Base-by-base conservation (phyloP, 768 basidiomycete genomes). In the Boletus reticuloceps region DNA sequence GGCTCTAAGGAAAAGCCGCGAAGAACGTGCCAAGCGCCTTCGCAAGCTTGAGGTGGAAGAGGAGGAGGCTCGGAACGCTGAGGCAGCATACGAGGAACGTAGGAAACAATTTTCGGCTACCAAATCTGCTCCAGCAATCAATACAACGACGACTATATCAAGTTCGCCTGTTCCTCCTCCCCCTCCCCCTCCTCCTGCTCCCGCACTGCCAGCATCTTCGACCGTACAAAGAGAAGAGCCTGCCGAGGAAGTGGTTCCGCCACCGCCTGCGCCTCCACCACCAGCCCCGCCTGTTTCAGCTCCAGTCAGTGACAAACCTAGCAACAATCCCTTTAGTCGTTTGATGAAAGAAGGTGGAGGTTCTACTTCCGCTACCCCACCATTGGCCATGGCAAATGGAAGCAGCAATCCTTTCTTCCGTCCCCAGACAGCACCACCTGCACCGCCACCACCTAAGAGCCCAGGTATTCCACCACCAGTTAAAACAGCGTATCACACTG, bases 311-410 rank as follows among this genome's bases (percentile, higher is more conserved):
- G 78, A 82, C 38, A 85, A 84, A 61, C 75, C 83, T 6, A 78
- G 76, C 49, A 91, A 83, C 10, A 94, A 94, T 69, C 93, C 93
- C 0, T 95, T 95, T 69, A 89, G 82, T 69, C 80, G 82, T 13
- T 62, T 92, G 40, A 78, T 83, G 59, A 79, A 80, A 47, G 79
- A 80, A 47, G 79, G 76, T 12, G 72, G 74, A 5, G 63, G 65
- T 0, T 58, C 74, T 19, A 47, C 73, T 36, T 56, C 75, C 2
- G 61, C 52, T 29, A 17, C 54, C 6, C 22, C 60, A 32, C 29
- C 55, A 9, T 8, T 74, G 0, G 51, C 73, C 19, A 63, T 74
- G 16, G 46, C 68, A 54, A 78, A 74, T 10, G 82, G 78, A 42
- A 75, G 77, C 47, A 83, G 80, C 27, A 96, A 96, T 63, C 93